Evolutionary conservation across 768 basidiomycete species (phyloP).

Genomic region (Tylopilus subfusipes): DNA sequence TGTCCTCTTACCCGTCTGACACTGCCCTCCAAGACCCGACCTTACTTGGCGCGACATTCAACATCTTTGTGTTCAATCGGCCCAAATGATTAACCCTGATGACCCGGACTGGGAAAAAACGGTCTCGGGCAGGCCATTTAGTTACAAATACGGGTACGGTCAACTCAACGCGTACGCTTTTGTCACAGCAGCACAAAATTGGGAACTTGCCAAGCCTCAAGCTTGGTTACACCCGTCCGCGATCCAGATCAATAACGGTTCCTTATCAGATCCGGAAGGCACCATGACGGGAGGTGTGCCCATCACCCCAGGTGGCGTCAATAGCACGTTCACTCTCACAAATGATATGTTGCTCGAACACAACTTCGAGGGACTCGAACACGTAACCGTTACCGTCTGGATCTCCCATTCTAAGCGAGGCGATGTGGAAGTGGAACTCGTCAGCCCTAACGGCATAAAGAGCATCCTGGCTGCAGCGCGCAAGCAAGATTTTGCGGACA

Average conservation of each 20-base stretch:
- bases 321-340: constrained; percentile 62
- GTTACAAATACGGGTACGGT: constrained; percentile 97
- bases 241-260: constrained; percentile 60
- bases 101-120: constrained; percentile 95
- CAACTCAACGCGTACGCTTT: constrained; percentile 79
- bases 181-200: constrained; percentile 74
- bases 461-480: constrained; percentile 80
- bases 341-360: constrained; percentile 59
- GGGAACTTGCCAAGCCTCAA: constrained; percentile 91
- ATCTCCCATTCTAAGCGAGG: constrained; percentile 84
- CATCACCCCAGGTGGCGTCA: constrained; percentile 64
- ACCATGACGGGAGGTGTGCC: constrained; percentile 59
- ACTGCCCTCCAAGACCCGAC: constrained; percentile 61
- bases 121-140: constrained; percentile 47
- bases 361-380: constrained; percentile 89
- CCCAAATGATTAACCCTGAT: constrained; percentile 73
- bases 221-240: constrained; percentile 80
- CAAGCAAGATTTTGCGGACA: constrained; percentile 54
- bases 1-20: constrained; percentile 10
- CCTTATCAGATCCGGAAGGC: constrained; percentile 42
- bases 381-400: constrained; percentile 90
- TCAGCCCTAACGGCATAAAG: constrained; percentile 80
- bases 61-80: constrained; percentile 77
- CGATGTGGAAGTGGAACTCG: constrained; percentile 88
- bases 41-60: constrained; percentile 97